These are phyloP conservation scores for Solioccasus polychromus DNA, from an alignment of 768 basidiomycete genomes.

Conservation along the genomic window DNA sequence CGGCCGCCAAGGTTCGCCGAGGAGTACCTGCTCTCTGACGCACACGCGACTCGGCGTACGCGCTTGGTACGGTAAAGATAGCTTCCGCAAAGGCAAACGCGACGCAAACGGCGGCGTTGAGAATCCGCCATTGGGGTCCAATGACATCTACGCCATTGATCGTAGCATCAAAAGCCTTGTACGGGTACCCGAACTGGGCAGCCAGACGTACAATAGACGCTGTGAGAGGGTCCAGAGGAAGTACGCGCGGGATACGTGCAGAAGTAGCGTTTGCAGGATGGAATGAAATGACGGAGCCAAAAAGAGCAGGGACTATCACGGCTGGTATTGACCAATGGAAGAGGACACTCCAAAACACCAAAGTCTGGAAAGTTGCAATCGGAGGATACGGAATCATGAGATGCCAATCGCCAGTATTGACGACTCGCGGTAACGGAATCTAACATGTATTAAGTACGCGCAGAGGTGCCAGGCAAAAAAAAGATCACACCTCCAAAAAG, in stretches of 20 bases:
- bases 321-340: conserved; percentile 64
- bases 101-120: conserved; percentile 51
- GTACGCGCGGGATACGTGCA: conserved; percentile 19
- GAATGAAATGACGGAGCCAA: conserved; percentile 64
- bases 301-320: conserved; percentile 52
- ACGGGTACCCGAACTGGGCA: conserved; percentile 57
- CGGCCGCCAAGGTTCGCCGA: conserved; percentile 18
- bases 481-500: conserved; percentile 35
- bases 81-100: conserved; percentile 72
- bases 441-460: conserved; percentile 8
- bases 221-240: conserved; percentile 57
- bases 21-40: conserved; percentile 23
- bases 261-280: conserved; percentile 37
- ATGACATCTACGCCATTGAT: conserved; percentile 49
- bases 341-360: conserved; percentile 51
- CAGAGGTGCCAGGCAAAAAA: neutral
- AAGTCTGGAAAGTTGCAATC: conserved; percentile 39
- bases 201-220: conserved; percentile 65
- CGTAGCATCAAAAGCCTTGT: conserved; percentile 21
- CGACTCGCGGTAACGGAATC: conserved; percentile 15
- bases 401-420: conserved; percentile 8
- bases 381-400: conserved; percentile 49
- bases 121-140: conserved; percentile 52
- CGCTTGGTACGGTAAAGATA: conserved; percentile 46
- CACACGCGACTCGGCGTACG: conserved; percentile 30